Conservation (phyloP, 768 basidiomycete genomes). For the Mycena galericulata region DNA sequence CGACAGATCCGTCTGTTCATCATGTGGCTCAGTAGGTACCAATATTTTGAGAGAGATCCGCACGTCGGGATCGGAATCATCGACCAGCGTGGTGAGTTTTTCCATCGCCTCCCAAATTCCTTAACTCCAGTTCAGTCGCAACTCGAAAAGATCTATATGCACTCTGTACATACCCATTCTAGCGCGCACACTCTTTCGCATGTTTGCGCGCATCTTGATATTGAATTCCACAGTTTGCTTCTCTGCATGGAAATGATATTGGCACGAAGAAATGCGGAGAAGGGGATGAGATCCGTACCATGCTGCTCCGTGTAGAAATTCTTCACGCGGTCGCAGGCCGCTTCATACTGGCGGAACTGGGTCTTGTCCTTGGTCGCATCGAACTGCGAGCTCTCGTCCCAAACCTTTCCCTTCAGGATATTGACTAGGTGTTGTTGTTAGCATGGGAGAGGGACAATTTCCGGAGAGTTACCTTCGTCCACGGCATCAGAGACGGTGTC, state of each 20-base stretch:
- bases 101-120: too few relatives aligned
- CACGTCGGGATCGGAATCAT: conserved; percentile 93
- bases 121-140: too few relatives aligned
- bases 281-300: conserved; percentile 55
- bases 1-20: conserved; percentile 77
- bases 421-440: too few relatives aligned
- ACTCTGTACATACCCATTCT: conserved; percentile 65
- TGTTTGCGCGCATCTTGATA: too few relatives aligned
- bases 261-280: too few relatives aligned
- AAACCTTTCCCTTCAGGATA: too few relatives aligned
- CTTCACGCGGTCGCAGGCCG: conserved; percentile 82
- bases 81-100: conserved; percentile 88
- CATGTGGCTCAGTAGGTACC: neutral
- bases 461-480: too few relatives aligned
- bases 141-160: conserved; percentile 71
- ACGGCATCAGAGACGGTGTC: too few relatives aligned
- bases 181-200: too few relatives aligned
- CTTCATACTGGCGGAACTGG: conserved; percentile 78
- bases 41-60: neutral
- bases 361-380: conserved; percentile 74
- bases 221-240: too few relatives aligned
- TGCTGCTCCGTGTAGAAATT: conserved; percentile 84
- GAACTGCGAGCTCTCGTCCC: conserved; percentile 67
- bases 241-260: neutral
- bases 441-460: too few relatives aligned